Base-by-base conservation (phyloP, 208 protist genomes). In the Trypanosoma vivax region DNA sequence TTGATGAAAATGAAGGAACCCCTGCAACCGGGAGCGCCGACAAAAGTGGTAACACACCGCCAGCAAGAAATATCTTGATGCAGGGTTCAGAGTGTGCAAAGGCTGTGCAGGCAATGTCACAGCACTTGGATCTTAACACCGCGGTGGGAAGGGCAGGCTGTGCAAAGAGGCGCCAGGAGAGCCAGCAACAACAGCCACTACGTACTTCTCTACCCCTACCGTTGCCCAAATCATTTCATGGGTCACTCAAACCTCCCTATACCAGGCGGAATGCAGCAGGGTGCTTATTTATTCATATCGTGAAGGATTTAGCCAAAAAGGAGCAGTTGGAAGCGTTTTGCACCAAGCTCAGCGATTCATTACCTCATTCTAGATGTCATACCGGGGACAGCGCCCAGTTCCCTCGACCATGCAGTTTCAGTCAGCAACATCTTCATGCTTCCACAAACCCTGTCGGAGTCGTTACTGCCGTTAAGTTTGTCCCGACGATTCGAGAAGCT, bases 401-500 rank as follows among this genome's bases (percentile, higher is more conserved):
- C 24, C 10, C 29, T 38, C 6, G n/a, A n/a, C n/a, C n/a, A n/a
- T n/a, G n/a, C n/a, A n/a, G n/a, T n/a, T n/a, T n/a, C n/a, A n/a
- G n/a, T n/a, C 57, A 64, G 29, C 34, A 55, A 41, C 49, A 56
- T 24, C 48, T 50, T 55, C 48, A 42, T 24, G 23, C 23, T 27
- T 27, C 25, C 6, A 5, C 10, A 23, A 38, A 64, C 16, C 29
- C 24, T 11, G 2, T 35, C 34, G 33, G 31, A 14, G 27, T 40
- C 25, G 11, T 45, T 23, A 51, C 18, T 30, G 3, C 9, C 70
- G n/a, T 46, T 38, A 14, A 74, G 57, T 19, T 57, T 56, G 3
- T 65, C 71, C 3, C 33, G 58, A 37, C 23, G 70, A 23, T 80
- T 65, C 37, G 52, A 25, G 65, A 79, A 25, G 79, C 79, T 0